A percentile compares a stretch with the other conserved stretches of the same genome.
phyloP scores from a whole-genome alignment of 768 basidiomycete species.

The Baorangia bicolor region DNA sequence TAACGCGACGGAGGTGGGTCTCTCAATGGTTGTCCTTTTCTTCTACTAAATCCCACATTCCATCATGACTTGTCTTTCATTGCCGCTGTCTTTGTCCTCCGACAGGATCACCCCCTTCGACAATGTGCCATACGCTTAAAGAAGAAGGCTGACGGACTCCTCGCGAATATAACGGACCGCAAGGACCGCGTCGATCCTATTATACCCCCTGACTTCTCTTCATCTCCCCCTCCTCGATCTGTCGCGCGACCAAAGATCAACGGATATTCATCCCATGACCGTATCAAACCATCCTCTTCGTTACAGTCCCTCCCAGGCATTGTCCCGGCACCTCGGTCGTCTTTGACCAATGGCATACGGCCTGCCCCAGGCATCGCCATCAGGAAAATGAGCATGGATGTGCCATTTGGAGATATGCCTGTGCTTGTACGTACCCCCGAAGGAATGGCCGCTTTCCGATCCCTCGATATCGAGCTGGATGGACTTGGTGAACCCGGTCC shows the following conservation, averaged over 20 bases:
- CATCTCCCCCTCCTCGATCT: constrained; percentile 18
- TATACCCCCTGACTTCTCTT: constrained; percentile 52
- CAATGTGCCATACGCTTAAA: constrained; percentile 78
- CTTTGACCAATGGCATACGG: constrained; percentile 21
- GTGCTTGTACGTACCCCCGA: constrained; percentile 69
- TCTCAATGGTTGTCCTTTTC: not conserved
- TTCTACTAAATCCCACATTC: not conserved
- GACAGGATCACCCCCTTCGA: constrained; percentile 85
- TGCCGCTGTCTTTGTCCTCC: not conserved
- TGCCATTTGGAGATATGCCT: constrained; percentile 61
- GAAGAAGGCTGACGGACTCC: constrained; percentile 79
- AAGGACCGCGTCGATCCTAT: constrained; percentile 74
- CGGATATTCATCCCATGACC: constrained; percentile 33
- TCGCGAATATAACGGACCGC: constrained; percentile 87
- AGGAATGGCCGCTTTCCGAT: constrained; percentile 68
- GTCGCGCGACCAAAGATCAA: constrained; percentile 46
- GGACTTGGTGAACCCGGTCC: constrained; percentile 34
- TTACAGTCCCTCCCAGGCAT: constrained; percentile 6
- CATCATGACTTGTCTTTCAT: not conserved
- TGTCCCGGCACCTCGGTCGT: constrained; percentile 5
- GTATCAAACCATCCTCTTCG: constrained; percentile 25
- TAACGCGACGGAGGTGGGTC: constrained; percentile 85
- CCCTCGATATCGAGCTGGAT: constrained; percentile 56
- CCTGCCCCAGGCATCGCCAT: constrained; percentile 3
- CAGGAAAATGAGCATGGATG: constrained; percentile 34